Evolutionary conservation across 1,284 basidiomycete species (phyloP), one percentile per base, ranked within the genome.

Genomic region (Fomitopsis schrenkii): DNA sequence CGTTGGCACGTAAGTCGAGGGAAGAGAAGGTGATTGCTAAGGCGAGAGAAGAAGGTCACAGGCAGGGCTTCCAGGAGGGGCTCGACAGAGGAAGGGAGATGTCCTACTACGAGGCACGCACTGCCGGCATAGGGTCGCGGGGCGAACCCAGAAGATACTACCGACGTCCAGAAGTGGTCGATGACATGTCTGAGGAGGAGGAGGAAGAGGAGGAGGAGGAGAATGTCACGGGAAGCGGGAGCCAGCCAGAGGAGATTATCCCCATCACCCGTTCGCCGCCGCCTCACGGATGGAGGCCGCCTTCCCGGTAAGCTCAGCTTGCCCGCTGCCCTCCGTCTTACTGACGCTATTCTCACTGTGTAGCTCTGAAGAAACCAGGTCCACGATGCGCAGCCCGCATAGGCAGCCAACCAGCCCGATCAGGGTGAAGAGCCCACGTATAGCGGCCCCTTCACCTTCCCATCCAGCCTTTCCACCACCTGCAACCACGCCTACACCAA

Each of bases 21-120:
- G 80, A 81, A 65, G 76, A 81, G 65, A 74, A 72, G 40, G 55
- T 78, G 15, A 67, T 80, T 4, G 72, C 75, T 58, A 61, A 71
- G 15, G 81, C 81, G 2, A 69, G 76, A 36, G 81, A 83, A 52
- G 75, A 81, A 59, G 81, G 81, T 12, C 72, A 75, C 54, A 69
- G 69, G 57, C 63, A 74, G 60, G 82, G 81, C 5, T 79, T 73
- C 55, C 66, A 67, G 60, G 77, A 82, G 58, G 81, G 80, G 1
- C 63, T 77, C 15, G 71, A 72, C 44, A 70, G 72, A 69, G 71
- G 74, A 69, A 70, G 63, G 62, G 57, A 64, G 36, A 66, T 69
- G 57, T 67, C 62, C 3, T 66, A 60, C 42, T 60, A 67, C 22
- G 71, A 72, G 41, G 67, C 64, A 19, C 52, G 52, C 10, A 36